A percentile compares a stretch with the other conserved stretches of the same genome.
Conservation (phyloP, 345 rosid species). For the Cardamine occulta region DNA sequence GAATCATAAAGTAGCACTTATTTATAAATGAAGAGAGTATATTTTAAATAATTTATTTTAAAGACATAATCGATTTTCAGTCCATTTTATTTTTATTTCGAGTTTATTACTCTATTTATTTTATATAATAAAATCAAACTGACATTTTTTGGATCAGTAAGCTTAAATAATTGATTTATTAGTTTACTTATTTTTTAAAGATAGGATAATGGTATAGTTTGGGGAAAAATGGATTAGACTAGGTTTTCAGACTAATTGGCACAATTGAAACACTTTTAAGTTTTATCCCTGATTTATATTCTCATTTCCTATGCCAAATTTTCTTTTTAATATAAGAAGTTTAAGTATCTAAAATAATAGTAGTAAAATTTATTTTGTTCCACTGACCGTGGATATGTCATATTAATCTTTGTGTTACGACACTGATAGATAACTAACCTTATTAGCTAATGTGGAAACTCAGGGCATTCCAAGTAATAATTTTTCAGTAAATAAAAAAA, state of each 20-base stretch:
- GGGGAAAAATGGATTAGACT: neutral
- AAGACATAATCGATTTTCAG: neutral
- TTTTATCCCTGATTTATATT: neutral
- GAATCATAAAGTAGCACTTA: too few relatives aligned
- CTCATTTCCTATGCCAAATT: neutral
- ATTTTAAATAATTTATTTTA: too few relatives aligned
- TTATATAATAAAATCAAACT: neutral
- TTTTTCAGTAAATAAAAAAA: too few relatives aligned
- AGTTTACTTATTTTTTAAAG: neutral
- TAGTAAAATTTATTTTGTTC: neutral
- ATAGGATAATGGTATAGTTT: neutral
- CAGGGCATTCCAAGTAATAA: too few relatives aligned
- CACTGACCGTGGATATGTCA: neutral
- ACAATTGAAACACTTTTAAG: neutral
- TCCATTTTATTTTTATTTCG: neutral
- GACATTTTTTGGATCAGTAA: neutral
- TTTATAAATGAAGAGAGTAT: too few relatives aligned
- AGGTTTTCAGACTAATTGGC: neutral
- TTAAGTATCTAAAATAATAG: neutral
- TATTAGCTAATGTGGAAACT: neutral
- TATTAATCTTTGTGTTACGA: conserved; percentile 1
- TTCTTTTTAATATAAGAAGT: neutral
- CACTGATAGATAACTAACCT: neutral
- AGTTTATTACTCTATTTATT: neutral
- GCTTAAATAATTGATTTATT: neutral